These are phyloP conservation scores for Dorcoceras hygrometricum DNA, from an alignment of 257 asterid species.

Conservation along the genomic window DNA sequence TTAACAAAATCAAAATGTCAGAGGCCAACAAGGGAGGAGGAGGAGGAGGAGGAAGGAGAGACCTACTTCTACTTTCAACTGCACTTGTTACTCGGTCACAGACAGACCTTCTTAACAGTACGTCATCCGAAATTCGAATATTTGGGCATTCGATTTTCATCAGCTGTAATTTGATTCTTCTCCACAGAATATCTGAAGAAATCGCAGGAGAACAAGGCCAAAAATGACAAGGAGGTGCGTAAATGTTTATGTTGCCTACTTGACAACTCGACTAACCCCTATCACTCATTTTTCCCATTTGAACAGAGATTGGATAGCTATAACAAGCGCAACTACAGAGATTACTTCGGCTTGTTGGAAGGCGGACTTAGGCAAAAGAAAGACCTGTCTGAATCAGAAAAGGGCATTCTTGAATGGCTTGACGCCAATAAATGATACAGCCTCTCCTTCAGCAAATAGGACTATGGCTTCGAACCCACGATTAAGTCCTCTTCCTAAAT, in stretches of 20 bases:
- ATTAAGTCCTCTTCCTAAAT: background rate
- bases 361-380: slow-evolving; percentile 62
- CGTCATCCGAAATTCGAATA: background rate
- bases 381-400: too few species aligned
- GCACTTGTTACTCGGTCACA: slow-evolving; percentile 45
- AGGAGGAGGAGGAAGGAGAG: slow-evolving; percentile 57
- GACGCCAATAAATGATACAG: background rate
- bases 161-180: slow-evolving; percentile 6
- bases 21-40: slow-evolving; percentile 20
- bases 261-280: background rate
- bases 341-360: slow-evolving; percentile 73
- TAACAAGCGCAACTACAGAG: slow-evolving; percentile 77
- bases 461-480: background rate
- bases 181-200: slow-evolving; percentile 69
- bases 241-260: background rate
- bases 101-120: slow-evolving; percentile 72
- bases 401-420: background rate
- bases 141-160: background rate
- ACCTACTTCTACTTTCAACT: slow-evolving; percentile 43
- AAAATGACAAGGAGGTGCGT: slow-evolving; percentile 95
- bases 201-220: slow-evolving; percentile 77
- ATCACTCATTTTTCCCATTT: background rate
- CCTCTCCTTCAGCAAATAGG: background rate
- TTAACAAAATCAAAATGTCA: too few species aligned
- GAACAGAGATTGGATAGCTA: slow-evolving; percentile 68